A percentile compares a stretch with the other conserved stretches of the same genome.
These are phyloP conservation scores for Saccharomycopsis sp. DNA, from an alignment of 805 yeast species.

Conservation along the genomic window DNA sequence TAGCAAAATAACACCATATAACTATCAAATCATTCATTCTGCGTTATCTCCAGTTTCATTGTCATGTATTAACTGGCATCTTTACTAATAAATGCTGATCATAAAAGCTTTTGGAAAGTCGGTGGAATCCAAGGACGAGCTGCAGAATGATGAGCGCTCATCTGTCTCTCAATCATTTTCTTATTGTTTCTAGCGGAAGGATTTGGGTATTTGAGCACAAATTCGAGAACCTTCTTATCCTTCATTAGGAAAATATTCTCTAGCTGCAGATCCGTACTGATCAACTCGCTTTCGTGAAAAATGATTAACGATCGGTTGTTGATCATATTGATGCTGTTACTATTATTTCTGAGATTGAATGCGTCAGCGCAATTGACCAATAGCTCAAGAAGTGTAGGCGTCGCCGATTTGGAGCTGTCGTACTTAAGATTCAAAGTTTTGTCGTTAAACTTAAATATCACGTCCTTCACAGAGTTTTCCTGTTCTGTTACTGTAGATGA, in stretches of 20 bases:
- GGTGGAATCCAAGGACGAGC: background rate
- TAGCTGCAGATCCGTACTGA: slow-evolving; percentile 14
- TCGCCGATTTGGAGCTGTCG: slow-evolving; percentile 57
- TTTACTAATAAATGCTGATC: too few species aligned
- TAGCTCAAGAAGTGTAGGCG: slow-evolving; percentile 77
- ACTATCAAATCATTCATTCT: too few species aligned
- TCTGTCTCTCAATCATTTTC: background rate
- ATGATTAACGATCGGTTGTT: background rate
- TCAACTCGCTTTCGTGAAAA: background rate
- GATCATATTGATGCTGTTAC: background rate
- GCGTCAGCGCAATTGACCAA: slow-evolving; percentile 69
- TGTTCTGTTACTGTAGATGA: slow-evolving; percentile 30
- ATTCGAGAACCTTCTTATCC: background rate
- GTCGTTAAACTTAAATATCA: slow-evolving; percentile 44
- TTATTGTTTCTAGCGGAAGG: background rate
- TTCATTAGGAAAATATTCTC: slow-evolving; percentile 9
- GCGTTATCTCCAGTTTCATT: too few species aligned
- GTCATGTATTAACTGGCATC: too few species aligned
- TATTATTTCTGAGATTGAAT: slow-evolving; percentile 41
- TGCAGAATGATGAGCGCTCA: background rate
- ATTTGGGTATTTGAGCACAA: background rate
- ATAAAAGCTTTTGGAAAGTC: background rate
- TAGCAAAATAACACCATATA: too few species aligned
- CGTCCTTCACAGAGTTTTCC: slow-evolving; percentile 29
- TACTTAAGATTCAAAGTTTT: slow-evolving; percentile 58